Evolutionary conservation across 768 basidiomycete species (phyloP), one percentile per base, ranked within the genome.

Genomic region (Suillus alpinus): DNA sequence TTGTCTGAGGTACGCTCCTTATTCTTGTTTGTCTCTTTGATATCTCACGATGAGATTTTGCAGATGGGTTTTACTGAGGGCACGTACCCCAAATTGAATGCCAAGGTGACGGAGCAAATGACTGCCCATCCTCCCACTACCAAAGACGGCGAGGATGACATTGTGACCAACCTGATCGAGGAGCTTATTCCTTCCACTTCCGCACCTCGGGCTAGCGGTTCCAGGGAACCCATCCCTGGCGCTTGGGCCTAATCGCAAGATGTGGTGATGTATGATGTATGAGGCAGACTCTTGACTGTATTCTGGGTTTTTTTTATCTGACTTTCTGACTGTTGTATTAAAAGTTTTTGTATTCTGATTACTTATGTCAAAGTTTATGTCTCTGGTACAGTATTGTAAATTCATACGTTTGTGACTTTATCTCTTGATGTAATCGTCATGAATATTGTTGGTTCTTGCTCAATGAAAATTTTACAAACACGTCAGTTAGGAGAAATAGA

Each of bases 51-150:
- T 60, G 31, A 66, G 20, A 7, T 57, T 14, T 49, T 65, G 5
- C 55, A 91, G 89, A 90, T 91, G 89, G 89, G 89, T n/a, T 89
- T 91, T 65, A 85, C 83, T 12, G 79, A 85, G 59, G 75, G 75
- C 51, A 77, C 79, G 18, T 80, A 86, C 70, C 85, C 87, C 40
- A 77, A 76, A 29, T 71, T 89, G 62, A 73, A 75, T 5, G 71
- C 69, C 1, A 84, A 80, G 68, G 80, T 90, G 63, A 78, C 76
- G 68, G 72, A 77, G 18, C 80, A 82, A 64, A 64, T 89, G 61
- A 80, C 80, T 12, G 59, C 61, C n/a, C 75, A 74, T 60, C 62
- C 73, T 20, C 63, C 68, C n/a, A 63, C 81, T 10, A 76, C 75
- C 29, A 85, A 83, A 65, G 87, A 87, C 10, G 71, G 71, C 1